Base-by-base conservation (phyloP, 129 eudicot genomes). In the Erigeron canadensis region DNA sequence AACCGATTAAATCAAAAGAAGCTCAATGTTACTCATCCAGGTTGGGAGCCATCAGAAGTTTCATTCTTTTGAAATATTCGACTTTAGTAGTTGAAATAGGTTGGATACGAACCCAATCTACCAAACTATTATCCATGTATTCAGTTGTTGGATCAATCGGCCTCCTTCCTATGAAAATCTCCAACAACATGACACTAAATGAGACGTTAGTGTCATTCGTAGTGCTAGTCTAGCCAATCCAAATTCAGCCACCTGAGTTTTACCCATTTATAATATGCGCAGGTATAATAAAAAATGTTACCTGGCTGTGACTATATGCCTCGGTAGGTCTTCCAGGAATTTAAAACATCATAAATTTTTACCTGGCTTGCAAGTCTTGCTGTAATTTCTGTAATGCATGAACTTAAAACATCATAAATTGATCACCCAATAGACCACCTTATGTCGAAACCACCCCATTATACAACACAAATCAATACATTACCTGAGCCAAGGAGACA, bases 271-370 rank as follows among this genome's bases (percentile, higher is more conserved):
- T 43, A 18, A 48, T 11, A 37, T 41, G 39, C 47, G 34, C 63
- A 53, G 10, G 11, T 15, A 71, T 5, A 70, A 66, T 6, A 21
- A 37, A 54, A 46, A 57, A 43, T 42, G 37, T 76, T 67, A 88
- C 99, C 97, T 95, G 99, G 77, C 97, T 95, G 79, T 95, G 99
- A 83, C 99, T 95, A 70, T 95, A 95, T 42, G 97, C 99, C 79
- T 96, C 99, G 71, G 99, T 90, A 22, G 96, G 91, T 80, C 96
- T 86, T 65, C 97, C 99, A 70, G 99, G 99, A 67, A 95, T 90
- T 75, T 95, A 97, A 79, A 96, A 70, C 97, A 82, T 10, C 88
- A 89, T 17, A 97, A 94, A 19, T 88, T 85, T 42, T n/a, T n/a
- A n/a, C n/a, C n/a, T n/a, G n/a, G 65, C 83, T 81, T 71, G 80